Conservation (phyloP, 1,284 basidiomycete species). For the Hypsizygus ulmarius region DNA sequence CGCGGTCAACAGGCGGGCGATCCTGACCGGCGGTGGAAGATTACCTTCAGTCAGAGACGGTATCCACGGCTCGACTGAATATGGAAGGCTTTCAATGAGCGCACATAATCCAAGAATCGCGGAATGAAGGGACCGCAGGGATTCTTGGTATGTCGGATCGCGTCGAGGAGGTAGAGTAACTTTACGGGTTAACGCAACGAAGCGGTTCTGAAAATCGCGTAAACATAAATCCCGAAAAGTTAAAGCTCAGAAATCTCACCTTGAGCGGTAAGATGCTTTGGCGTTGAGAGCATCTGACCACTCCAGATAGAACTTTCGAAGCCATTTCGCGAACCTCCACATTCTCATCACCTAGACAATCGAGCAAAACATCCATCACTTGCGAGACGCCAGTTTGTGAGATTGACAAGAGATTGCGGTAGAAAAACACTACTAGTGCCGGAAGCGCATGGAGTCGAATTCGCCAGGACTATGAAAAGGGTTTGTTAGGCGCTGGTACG, state of each 20-base stretch:
- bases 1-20: slow-evolving; percentile 22
- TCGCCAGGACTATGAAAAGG: slow-evolving; percentile 63
- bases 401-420: slow-evolving; percentile 79
- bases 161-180: slow-evolving; percentile 70
- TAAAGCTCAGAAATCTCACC: slow-evolving; percentile 40
- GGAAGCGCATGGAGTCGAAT: slow-evolving; percentile 73
- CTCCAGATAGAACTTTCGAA: slow-evolving; percentile 85
- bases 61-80: slow-evolving; percentile 76
- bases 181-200: slow-evolving; percentile 62
- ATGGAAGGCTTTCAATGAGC: slow-evolving; percentile 78
- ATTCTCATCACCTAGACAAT: slow-evolving; percentile 87
- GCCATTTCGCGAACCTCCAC: slow-evolving; percentile 94
- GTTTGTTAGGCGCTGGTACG: not conserved
- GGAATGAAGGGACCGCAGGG: slow-evolving; percentile 79
- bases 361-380: slow-evolving; percentile 79
- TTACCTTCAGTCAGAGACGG: slow-evolving; percentile 72
- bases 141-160: slow-evolving; percentile 71
- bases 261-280: slow-evolving; percentile 85
- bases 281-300: slow-evolving; percentile 91
- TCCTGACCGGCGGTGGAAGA: slow-evolving; percentile 20
- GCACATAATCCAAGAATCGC: slow-evolving; percentile 90
- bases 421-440: slow-evolving; percentile 81
- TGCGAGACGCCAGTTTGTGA: slow-evolving; percentile 62
- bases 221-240: slow-evolving; percentile 7
- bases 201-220: slow-evolving; percentile 62